Conservation (phyloP, 805 yeast species). For the Candida insectalens region DNA sequence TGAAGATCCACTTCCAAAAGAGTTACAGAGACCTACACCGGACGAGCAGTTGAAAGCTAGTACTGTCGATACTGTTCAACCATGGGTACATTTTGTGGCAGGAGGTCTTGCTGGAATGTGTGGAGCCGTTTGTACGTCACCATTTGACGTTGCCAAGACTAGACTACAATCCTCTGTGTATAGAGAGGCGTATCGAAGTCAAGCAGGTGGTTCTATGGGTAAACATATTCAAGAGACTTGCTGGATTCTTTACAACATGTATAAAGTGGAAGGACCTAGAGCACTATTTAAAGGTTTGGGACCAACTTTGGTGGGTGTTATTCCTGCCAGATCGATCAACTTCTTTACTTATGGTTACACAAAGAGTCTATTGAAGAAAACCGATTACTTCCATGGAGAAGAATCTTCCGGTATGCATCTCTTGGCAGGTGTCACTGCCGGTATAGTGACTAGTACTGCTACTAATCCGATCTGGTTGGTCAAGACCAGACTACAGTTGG, state of each 20-base stretch:
- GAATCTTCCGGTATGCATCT: constrained; percentile 84
- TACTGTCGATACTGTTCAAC: constrained; percentile 22
- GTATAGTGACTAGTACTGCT: constrained; percentile 88
- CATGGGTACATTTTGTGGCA: constrained; percentile 81
- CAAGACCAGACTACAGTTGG: constrained; percentile 89
- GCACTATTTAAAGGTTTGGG: constrained; percentile 93
- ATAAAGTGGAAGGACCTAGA: constrained; percentile 67
- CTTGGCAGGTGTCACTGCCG: constrained; percentile 81
- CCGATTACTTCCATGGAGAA: constrained; percentile 55
- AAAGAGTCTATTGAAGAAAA: constrained; percentile 58
- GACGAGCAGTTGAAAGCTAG: neutral
- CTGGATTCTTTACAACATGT: constrained; percentile 58
- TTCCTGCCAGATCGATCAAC: constrained; percentile 95
- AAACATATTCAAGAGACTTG: constrained; percentile 81
- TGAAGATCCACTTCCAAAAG: constrained; percentile 6
- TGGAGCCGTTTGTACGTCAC: constrained; percentile 90
- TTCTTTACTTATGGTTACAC: constrained; percentile 96
- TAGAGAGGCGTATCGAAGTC: constrained; percentile 36
- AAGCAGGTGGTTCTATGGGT: constrained; percentile 15
- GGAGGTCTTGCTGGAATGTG: constrained; percentile 97
- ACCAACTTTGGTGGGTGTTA: constrained; percentile 93
- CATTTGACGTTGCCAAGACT: constrained; percentile 93
- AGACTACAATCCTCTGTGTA: constrained; percentile 87
- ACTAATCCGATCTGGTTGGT: constrained; percentile 98
- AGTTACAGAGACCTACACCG: neutral